phyloP scores from a whole-genome alignment of 2,329 filamentous ascomycete genomes.

The Fusarium abutilonis region DNA sequence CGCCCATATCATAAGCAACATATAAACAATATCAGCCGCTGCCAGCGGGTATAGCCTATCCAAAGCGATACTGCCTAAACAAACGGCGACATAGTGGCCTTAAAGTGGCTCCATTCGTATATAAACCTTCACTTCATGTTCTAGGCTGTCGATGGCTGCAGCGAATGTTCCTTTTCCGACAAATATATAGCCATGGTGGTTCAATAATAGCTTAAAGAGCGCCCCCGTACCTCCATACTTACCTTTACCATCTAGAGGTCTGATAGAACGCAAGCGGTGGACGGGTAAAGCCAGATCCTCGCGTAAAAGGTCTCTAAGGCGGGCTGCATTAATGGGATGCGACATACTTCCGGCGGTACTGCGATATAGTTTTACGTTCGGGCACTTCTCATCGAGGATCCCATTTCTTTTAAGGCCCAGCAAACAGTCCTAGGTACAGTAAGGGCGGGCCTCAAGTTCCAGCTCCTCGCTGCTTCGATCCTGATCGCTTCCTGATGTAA shows the following conservation, averaged over 20 bases:
- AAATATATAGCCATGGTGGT: constrained; percentile 37
- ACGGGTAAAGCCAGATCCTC: constrained; percentile 15
- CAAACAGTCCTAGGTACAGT: constrained; percentile 39
- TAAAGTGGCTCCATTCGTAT: constrained; percentile 32
- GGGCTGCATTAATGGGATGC: constrained; percentile 24
- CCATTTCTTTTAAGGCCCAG: constrained; percentile 34
- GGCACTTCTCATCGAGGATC: constrained; percentile 36
- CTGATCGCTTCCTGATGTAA: not conserved
- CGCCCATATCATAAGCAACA: constrained; percentile 44
- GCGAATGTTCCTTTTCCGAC: constrained; percentile 36
- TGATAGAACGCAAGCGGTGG: constrained; percentile 11
- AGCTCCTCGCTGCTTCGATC: not conserved
- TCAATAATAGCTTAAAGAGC: constrained; percentile 37
- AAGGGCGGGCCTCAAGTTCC: constrained; percentile 14
- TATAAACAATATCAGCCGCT: constrained; percentile 24
- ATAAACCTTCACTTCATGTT: constrained; percentile 36
- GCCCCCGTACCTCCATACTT: constrained; percentile 19
- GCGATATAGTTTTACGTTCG: constrained; percentile 35
- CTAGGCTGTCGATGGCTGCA: not conserved
- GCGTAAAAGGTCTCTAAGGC: constrained; percentile 16
- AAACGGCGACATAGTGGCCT: constrained; percentile 34
- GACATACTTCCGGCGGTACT: constrained; percentile 2
- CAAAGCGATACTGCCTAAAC: constrained; percentile 26
- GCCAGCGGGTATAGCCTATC: constrained; percentile 23
- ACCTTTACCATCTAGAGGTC: constrained; percentile 10